These are phyloP conservation scores for Anethum foeniculum DNA, from an alignment of 140 eudicot genomes.

Conservation along the genomic window DNA sequence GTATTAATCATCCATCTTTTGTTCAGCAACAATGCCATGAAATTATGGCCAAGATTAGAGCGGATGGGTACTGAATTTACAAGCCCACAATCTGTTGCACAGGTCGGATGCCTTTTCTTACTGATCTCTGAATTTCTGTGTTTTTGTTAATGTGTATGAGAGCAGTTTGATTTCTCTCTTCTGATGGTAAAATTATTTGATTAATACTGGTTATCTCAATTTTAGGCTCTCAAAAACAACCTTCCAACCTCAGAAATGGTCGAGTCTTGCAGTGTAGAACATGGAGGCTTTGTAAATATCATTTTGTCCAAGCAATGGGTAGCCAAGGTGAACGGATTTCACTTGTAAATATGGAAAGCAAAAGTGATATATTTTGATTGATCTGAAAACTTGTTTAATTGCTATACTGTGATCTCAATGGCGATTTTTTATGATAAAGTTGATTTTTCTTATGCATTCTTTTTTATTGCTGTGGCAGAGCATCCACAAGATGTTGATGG, in stretches of 20 bases:
- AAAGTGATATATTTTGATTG: not conserved
- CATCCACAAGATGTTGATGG: constrained; percentile 60
- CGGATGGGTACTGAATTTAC: constrained; percentile 47
- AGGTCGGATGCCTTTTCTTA: constrained; percentile 25
- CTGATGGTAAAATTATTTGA: not conserved
- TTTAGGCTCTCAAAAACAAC: constrained; percentile 61
- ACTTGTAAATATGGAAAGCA: not conserved
- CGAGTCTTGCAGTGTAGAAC: constrained; percentile 61
- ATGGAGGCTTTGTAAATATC: constrained; percentile 79
- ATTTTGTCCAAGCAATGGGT: constrained; percentile 65
- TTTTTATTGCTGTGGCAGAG: constrained; percentile 35
- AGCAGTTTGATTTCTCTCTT: not conserved
- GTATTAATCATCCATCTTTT: not conserved
- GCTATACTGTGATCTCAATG: too few species aligned
- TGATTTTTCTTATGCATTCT: not conserved
- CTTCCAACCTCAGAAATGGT: constrained; percentile 75
- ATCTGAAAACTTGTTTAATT: not conserved
- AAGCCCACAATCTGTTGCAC: constrained; percentile 63
- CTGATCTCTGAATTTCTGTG: not conserved
- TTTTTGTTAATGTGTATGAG: too few species aligned
- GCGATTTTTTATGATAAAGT: not conserved
- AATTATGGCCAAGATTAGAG: constrained; percentile 54
- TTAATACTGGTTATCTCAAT: not conserved
- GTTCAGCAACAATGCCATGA: constrained; percentile 86
- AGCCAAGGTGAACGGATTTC: constrained; percentile 41